Conservation (phyloP, 306 rosid genomes). For the Fagus crenata region DNA sequence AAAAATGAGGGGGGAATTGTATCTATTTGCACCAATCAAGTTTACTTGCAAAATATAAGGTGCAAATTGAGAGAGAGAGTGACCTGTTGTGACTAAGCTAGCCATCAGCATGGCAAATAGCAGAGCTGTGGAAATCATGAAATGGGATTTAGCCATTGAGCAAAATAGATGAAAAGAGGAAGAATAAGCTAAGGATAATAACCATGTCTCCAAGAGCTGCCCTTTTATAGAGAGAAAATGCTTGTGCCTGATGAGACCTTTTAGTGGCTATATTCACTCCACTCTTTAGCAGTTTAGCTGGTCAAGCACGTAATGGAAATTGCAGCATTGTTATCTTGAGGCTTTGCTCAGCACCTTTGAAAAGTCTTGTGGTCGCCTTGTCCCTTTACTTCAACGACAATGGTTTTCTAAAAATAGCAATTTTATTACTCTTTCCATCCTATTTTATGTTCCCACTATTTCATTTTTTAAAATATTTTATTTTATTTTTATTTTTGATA, state of each 20-base stretch:
- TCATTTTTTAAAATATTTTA: no score
- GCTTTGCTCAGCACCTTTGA: no score
- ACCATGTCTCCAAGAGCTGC: neutral
- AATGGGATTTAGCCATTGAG: constrained; percentile 24
- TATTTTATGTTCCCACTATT: no score
- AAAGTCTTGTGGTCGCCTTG: no score
- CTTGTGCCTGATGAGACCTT: neutral
- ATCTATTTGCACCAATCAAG: no score
- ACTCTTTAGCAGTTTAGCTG: neutral
- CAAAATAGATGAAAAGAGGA: neutral
- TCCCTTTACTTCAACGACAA: no score
- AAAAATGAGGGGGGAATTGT: neutral
- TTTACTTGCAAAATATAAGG: neutral
- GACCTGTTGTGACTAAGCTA: constrained; percentile 27
- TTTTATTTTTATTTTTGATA: no score
- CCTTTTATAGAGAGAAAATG: neutral
- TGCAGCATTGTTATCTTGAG: no score
- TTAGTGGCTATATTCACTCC: neutral
- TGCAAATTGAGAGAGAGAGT: neutral
- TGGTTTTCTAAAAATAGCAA: no score
- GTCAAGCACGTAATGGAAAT: neutral
- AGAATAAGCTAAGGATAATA: constrained; percentile 6
- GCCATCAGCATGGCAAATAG: constrained; percentile 25
- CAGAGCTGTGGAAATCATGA: constrained; percentile 18
- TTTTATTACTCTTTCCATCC: no score